phyloP scores from a whole-genome alignment of 2,329 filamentous ascomycete species.

The Microcera coccophila region DNA sequence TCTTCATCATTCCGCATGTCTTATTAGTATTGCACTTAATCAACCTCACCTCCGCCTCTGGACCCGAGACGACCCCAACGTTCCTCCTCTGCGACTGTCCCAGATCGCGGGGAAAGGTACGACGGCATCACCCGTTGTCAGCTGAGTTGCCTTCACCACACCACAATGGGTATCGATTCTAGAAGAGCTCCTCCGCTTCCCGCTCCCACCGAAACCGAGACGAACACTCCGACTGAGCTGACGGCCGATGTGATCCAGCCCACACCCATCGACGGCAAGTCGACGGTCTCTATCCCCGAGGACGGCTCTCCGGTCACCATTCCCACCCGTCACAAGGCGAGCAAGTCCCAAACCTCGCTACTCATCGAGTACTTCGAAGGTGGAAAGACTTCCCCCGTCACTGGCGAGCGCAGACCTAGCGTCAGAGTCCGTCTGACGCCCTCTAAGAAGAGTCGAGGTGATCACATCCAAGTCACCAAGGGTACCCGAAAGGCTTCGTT shows the following conservation, averaged over 20 bases:
- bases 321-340: constrained; percentile 62
- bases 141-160: constrained; percentile 13
- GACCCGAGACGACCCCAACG: constrained; percentile 9
- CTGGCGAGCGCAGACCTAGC: constrained; percentile 69
- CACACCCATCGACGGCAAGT: constrained; percentile 64
- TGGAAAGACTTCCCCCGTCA: constrained; percentile 57
- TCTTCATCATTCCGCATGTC: constrained; percentile 26
- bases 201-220: constrained; percentile 72
- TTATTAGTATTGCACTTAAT: constrained; percentile 26
- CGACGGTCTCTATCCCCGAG: constrained; percentile 75
- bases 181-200: constrained; percentile 65
- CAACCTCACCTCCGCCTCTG: constrained; percentile 15
- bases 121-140: constrained; percentile 9
- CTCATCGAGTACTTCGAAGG: constrained; percentile 95
- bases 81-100: constrained; percentile 14
- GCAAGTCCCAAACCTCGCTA: constrained; percentile 78
- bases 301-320: constrained; percentile 92
- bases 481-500: constrained; percentile 64
- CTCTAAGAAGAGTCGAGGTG: constrained; percentile 63
- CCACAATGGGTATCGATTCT: constrained; percentile 53
- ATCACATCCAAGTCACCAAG: constrained; percentile 81
- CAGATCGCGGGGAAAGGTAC: constrained; percentile 20
- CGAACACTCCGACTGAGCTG: constrained; percentile 59
- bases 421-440: constrained; percentile 78
- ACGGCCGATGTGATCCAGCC: constrained; percentile 65